Percentiles rank a stretch among this genome's conserved stretches.
These are phyloP conservation scores for Boletus insuetus DNA, from an alignment of 768 basidiomycete species.

Conservation along the genomic window DNA sequence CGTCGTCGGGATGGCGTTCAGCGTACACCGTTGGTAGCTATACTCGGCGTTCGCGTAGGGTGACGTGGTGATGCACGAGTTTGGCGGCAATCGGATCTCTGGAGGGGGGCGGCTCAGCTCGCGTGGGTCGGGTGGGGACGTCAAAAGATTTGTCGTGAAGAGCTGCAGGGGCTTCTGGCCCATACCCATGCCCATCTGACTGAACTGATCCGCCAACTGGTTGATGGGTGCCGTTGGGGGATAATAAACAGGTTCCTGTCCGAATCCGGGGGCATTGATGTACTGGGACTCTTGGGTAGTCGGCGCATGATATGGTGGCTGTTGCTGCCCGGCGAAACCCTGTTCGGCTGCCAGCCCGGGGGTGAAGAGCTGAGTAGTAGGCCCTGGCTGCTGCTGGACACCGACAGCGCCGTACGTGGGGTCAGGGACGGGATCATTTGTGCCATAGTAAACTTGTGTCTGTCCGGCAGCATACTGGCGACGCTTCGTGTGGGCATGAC, in stretches of 20 bases:
- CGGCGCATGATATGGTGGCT: constrained; percentile 50
- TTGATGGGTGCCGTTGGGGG: constrained; percentile 45
- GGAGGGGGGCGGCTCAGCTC: constrained; percentile 82
- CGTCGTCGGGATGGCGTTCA: constrained; percentile 92
- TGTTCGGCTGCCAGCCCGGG: constrained; percentile 75
- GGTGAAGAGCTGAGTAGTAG: constrained; percentile 66
- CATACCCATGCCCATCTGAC: constrained; percentile 85
- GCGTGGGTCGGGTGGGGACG: constrained; percentile 87
- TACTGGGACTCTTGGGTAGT: constrained; percentile 41
- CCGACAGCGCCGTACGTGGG: constrained; percentile 41
- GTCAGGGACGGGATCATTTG: constrained; percentile 43
- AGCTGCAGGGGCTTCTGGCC: constrained; percentile 77
- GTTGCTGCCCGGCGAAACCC: constrained; percentile 65
- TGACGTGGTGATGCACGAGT: constrained; percentile 73
- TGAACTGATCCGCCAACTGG: constrained; percentile 79
- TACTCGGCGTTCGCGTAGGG: constrained; percentile 82
- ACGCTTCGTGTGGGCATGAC: constrained; percentile 57
- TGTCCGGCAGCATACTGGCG: constrained; percentile 95
- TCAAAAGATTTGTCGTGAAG: constrained; percentile 88
- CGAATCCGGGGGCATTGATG: constrained; percentile 43
- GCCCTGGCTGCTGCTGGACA: constrained; percentile 38
- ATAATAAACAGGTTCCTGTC: constrained; percentile 41
- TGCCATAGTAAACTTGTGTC: constrained; percentile 82
- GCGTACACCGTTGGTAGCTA: constrained; percentile 87
- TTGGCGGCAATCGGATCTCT: constrained; percentile 85